These are phyloP conservation scores for Wickerhamiella hasegawae DNA, from an alignment of 805 yeast genomes.

Conservation along the genomic window DNA sequence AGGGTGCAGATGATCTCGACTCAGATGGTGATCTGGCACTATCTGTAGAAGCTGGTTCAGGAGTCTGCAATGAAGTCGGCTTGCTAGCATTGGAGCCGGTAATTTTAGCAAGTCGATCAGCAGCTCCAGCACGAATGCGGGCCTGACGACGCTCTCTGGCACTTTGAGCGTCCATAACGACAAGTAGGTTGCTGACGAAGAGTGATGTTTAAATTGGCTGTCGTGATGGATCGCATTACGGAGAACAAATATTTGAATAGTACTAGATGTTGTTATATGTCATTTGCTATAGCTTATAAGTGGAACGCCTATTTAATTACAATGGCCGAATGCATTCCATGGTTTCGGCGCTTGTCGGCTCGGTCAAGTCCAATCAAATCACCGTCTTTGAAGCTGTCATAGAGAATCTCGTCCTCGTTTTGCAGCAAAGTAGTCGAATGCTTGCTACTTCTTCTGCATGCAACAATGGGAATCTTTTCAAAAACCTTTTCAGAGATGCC, in stretches of 20 bases:
- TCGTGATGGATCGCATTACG: too few species aligned
- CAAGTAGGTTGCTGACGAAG: too few species aligned
- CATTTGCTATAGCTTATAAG: too few species aligned
- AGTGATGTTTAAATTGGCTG: too few species aligned
- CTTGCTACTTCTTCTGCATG: constrained; percentile 21
- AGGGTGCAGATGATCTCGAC: too few species aligned
- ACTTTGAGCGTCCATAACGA: constrained; percentile 4
- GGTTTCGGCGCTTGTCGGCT: constrained; percentile 41
- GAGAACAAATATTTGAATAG: too few species aligned
- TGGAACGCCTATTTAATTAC: constrained; percentile 9
- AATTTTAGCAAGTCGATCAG: constrained; percentile 19
- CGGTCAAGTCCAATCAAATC: constrained; percentile 69
- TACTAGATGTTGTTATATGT: too few species aligned
- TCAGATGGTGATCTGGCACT: too few species aligned
- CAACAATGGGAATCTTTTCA: constrained; percentile 53
- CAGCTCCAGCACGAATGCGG: constrained; percentile 17
- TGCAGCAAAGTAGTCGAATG: constrained; percentile 24
- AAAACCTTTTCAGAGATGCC: constrained; percentile 73
- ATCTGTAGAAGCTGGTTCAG: too few species aligned
- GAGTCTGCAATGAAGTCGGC: background rate
- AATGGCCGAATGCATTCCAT: constrained; percentile 11
- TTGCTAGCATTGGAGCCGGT: constrained; percentile 10
- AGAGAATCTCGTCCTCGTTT: constrained; percentile 39
- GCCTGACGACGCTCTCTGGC: constrained; percentile 21
- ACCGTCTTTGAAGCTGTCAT: constrained; percentile 33